Conservation (phyloP, 208 protist genomes). For the Angomonas ambiguus region DNA sequence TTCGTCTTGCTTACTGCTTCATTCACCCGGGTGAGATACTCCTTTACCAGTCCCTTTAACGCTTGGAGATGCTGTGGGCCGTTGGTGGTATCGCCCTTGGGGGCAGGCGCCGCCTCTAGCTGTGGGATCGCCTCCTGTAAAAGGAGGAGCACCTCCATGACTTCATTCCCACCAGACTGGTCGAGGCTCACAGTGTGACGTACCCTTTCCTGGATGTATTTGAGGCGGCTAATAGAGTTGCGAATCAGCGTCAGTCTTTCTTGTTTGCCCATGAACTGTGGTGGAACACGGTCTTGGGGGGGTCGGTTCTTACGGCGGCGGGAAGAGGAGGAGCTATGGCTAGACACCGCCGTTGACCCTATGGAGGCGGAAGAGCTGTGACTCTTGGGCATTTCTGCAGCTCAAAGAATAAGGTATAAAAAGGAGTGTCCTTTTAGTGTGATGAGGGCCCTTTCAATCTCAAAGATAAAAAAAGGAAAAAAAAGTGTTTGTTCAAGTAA, state of each 20-base stretch:
- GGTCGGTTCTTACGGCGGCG: constrained; percentile 26
- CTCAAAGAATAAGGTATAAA: neutral
- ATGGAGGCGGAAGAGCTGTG: constrained; percentile 43
- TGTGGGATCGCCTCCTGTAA: constrained; percentile 45
- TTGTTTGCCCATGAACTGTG: constrained; percentile 54
- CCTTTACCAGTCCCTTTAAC: constrained; percentile 36
- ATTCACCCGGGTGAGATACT: constrained; percentile 18
- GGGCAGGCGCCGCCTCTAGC: constrained; percentile 56
- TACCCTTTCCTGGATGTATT: constrained; percentile 72
- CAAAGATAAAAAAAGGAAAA: constrained; percentile 6
- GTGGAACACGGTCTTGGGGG: constrained; percentile 37
- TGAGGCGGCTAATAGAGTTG: constrained; percentile 67
- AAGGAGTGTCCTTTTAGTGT: too few relatives aligned
- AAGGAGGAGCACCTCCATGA: constrained; percentile 44
- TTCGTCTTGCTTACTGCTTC: constrained; percentile 21
- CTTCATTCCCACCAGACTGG: constrained; percentile 43
- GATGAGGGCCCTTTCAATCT: too few relatives aligned
- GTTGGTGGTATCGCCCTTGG: constrained; percentile 28
- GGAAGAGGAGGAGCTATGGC: constrained; percentile 41
- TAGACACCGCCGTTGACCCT: constrained; percentile 44
- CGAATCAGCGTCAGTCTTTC: constrained; percentile 76
- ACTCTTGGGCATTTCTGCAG: too few relatives aligned
- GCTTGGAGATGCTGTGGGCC: constrained; percentile 54
- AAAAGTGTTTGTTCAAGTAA: neutral
- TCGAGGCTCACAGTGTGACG: constrained; percentile 60